A percentile compares a stretch with the other conserved stretches of the same genome.
phyloP scores from a whole-genome alignment of 2,329 filamentous ascomycete species.

The Cladosporium sp. region DNA sequence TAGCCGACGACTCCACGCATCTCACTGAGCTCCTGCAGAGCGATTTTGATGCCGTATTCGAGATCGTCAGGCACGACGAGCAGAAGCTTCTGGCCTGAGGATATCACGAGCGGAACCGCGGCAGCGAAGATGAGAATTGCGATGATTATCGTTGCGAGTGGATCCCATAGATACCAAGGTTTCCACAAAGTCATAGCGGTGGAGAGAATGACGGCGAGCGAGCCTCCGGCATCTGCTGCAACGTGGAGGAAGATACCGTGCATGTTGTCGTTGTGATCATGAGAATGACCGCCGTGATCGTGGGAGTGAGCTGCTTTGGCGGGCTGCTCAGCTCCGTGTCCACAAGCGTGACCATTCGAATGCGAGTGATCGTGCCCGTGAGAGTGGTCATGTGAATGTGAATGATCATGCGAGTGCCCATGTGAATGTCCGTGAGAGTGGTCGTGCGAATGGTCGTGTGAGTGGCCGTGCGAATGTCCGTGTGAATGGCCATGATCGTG shows the following conservation, averaged over 20 bases:
- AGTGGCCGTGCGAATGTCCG: slow-evolving; percentile 34
- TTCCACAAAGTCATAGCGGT: slow-evolving; percentile 82
- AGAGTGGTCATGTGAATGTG: slow-evolving; percentile 19
- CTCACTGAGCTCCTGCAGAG: slow-evolving; percentile 75
- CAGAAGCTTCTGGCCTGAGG: slow-evolving; percentile 76
- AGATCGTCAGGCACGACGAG: slow-evolving; percentile 78
- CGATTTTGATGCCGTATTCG: slow-evolving; percentile 85
- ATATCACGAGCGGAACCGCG: slow-evolving; percentile 79
- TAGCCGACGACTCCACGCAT: slow-evolving; percentile 83
- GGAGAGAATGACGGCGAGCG: slow-evolving; percentile 88
- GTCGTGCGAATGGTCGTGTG: slow-evolving; percentile 37
- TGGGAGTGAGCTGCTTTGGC: slow-evolving; percentile 17
- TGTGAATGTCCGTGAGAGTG: slow-evolving; percentile 35
- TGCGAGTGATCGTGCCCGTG: slow-evolving; percentile 31
- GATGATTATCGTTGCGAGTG: slow-evolving; percentile 88
- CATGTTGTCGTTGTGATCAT: slow-evolving; percentile 90
- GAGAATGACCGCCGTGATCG: slow-evolving; percentile 19
- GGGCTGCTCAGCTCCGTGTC: slow-evolving; percentile 15
- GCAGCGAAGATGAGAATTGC: slow-evolving; percentile 91
- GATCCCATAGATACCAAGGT: slow-evolving; percentile 92
- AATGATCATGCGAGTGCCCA: slow-evolving; percentile 23
- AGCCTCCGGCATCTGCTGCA: slow-evolving; percentile 89
- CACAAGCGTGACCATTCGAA: slow-evolving; percentile 29
- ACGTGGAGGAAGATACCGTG: slow-evolving; percentile 95
- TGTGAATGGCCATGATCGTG: slow-evolving; percentile 54